Base-by-base conservation (phyloP, 2,329 filamentous ascomycete genomes). In the Phaeosphaeriaceae sp. region DNA sequence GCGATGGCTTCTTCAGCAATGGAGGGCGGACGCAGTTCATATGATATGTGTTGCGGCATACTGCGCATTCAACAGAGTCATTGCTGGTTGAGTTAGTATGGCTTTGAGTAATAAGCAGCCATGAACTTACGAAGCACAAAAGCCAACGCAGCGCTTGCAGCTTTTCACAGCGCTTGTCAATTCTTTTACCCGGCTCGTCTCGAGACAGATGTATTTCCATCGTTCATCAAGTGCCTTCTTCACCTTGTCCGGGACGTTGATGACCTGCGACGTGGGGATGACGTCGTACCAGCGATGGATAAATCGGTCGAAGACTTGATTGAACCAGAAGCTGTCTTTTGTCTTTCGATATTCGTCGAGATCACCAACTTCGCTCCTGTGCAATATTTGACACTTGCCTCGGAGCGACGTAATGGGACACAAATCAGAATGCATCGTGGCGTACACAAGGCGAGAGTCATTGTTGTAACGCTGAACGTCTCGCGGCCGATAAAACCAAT, bases 201-300 rank as follows among this genome's bases (percentile, higher is more conserved):
- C 95, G 62, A 98, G 92, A 68, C 97, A 86, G 65, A 99, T 92
- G 80, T 91, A 98, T 79, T 91, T 96, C 95, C 95, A 99, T 74
- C 93, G 89, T 80, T 97, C 92, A 77, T 98, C 92, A 48, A 99
- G 85, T 55, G 97, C 93, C 78, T 92, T 96, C 79, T 98, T 98
- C 73, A 99, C 94, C 74, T 91, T 92, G 67, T 90, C 90, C 5
- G 95, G 95, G 48, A 99, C 95, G 75, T 99, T 99, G 81, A 98
- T 94, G 71, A 99, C 95, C 72, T 91, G 88, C 60, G 86, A 87
- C 15, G 93, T 96, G 1, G 95, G 94, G 61, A 99, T 94, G 54
- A 97, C 91, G 71, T 99, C 95, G 84, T 98, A 98, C 79, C 94
- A 93, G 63, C 96, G 93, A 75, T 97, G 93, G 64, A 99, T 98